Evolutionary conservation across 345 rosid genomes (phyloP), one percentile per base, ranked within the genome.

Genomic region (Eucalyptus sp.): DNA sequence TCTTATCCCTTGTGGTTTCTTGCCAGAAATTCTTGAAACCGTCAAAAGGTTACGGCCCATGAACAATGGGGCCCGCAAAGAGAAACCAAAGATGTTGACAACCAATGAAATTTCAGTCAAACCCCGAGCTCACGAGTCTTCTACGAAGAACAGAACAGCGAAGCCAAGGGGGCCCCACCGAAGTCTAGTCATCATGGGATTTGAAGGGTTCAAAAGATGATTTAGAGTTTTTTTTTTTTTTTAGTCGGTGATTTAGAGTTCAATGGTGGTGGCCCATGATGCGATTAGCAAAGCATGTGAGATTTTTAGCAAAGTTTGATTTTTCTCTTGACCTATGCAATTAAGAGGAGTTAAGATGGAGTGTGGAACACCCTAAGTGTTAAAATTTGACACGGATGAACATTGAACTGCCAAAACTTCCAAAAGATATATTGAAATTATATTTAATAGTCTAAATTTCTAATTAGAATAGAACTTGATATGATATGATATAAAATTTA

Each of bases 401-500:
- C 4, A 3, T 1, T 52, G 2, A 52, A 17, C 4, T 7, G 0
- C 22, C 56, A 51, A 52, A 18, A 17, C 22, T 3, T 52, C 2
- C 8, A 17, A 52, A 52, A 3, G 4, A 1, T 51, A 51, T 0
- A 51, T 0, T 7, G 8, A 51, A 51, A 7, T 51, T 51, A 51
- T 7, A 7, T 51, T 51, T 51, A 17, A 4, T 18, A 0, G 8
- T 17, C 17, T 52, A 9, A 52, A 18, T 17, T 52, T 52, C 22
- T 52, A 52, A 52, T 52, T 0, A 18, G 4, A 1, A 16, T 52
- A 52, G 1, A 52, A 52, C 0, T 52, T 0, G 56, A 7, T 52
- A 52, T 3, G 9, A 52, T 52, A 17, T 1, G 1, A 52, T 52
- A 52, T 52, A 1, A 52, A 7, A 52, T 52, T 52, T 4, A 0